phyloP scores from a whole-genome alignment of 2,329 filamentous ascomycete genomes.

The Colletotrichum tropicicola region DNA sequence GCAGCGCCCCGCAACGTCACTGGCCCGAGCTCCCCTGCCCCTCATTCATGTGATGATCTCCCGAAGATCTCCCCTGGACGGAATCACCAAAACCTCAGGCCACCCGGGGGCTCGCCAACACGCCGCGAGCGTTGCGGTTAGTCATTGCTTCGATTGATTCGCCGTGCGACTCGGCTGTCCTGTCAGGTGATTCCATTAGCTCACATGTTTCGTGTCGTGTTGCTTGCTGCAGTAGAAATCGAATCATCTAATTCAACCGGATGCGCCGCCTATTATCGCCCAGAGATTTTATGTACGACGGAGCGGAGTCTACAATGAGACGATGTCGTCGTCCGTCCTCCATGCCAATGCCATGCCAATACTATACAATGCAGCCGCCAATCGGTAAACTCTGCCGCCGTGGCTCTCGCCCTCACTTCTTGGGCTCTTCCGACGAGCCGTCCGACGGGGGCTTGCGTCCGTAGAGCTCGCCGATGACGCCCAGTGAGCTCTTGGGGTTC shows the following conservation, averaged over 20 bases:
- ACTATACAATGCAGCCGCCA: conserved; percentile 22
- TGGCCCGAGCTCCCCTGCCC: conserved; percentile 22
- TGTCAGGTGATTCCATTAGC: neutral
- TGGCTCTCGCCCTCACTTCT: conserved; percentile 6
- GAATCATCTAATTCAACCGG: conserved; percentile 10
- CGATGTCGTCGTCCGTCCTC: conserved; percentile 10
- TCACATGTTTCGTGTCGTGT: neutral
- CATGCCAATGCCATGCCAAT: conserved; percentile 18
- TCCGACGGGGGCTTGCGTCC: conserved; percentile 24
- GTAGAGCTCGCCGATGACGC: conserved; percentile 25
- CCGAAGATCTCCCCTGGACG: neutral
- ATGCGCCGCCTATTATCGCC: conserved; percentile 18
- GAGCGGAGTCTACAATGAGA: conserved; percentile 29
- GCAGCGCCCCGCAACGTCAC: conserved; percentile 17
- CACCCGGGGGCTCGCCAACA: neutral
- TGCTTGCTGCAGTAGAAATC: neutral
- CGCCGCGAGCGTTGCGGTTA: neutral
- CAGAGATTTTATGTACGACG: conserved; percentile 23
- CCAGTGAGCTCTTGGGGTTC: conserved; percentile 28
- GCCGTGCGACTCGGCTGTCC: neutral
- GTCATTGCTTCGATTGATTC: neutral
- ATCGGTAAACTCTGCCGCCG: neutral
- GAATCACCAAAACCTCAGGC: neutral
- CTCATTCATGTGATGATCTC: conserved; percentile 12
- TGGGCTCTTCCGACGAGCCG: conserved; percentile 19